Percentiles rank a stretch among this genome's conserved stretches.
Evolutionary conservation across 371 early-diverging fungal species (phyloP).

Genomic region (Globomyces sp.): DNA sequence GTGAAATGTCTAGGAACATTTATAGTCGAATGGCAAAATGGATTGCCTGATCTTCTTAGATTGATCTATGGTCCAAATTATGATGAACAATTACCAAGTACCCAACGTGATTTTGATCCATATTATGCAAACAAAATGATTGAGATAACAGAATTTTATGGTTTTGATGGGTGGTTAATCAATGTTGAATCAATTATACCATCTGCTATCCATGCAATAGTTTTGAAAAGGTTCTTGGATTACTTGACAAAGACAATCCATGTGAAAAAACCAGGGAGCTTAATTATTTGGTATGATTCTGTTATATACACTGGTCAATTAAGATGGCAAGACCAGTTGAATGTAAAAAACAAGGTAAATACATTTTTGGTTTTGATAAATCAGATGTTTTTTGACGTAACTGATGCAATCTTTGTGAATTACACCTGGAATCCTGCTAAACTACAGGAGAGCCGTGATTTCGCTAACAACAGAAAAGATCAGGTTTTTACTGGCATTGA

Average conservation of each 20-base stretch:
- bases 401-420: slow-evolving; percentile 63
- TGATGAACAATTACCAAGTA: slow-evolving; percentile 21
- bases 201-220: slow-evolving; percentile 23
- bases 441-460: slow-evolving; percentile 27
- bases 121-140: slow-evolving; percentile 61
- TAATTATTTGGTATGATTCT: slow-evolving; percentile 63
- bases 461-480: slow-evolving; percentile 23
- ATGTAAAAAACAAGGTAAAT: neutral
- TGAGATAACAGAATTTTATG: slow-evolving; percentile 57
- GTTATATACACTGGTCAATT: slow-evolving; percentile 48
- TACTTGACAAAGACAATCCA: slow-evolving; percentile 53
- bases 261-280: slow-evolving; percentile 46
- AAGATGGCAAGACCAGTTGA: slow-evolving; percentile 61
- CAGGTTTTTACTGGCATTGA: slow-evolving; percentile 65
- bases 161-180: slow-evolving; percentile 69
- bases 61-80: slow-evolving; percentile 35
- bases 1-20: slow-evolving; percentile 43
- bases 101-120: slow-evolving; percentile 33
- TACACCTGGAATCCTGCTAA: slow-evolving; percentile 58
- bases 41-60: slow-evolving; percentile 26
- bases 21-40: slow-evolving; percentile 36
- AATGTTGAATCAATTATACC: slow-evolving; percentile 60
- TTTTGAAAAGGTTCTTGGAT: slow-evolving; percentile 39
- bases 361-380: slow-evolving; percentile 25
- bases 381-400: slow-evolving; percentile 47